Conservation (phyloP, 768 basidiomycete species). For the Lentinula edodes region DNA sequence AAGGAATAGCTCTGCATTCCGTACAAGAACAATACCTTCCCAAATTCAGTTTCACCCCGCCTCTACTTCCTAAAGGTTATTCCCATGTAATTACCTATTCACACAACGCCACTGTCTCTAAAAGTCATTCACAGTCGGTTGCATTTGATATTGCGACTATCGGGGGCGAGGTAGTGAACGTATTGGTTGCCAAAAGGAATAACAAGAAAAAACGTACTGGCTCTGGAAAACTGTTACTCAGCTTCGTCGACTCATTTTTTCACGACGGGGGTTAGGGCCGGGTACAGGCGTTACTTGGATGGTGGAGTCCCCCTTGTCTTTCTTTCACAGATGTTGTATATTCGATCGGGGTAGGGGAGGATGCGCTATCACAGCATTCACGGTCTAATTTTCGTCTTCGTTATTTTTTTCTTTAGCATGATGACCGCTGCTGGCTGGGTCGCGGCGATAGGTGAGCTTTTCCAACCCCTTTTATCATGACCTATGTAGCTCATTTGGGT, state of each 20-base stretch:
- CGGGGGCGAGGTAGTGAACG: conserved; percentile 60
- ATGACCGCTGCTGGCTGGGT: conserved; percentile 55
- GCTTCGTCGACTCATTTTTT: too few species aligned
- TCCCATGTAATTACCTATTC: conserved; percentile 40
- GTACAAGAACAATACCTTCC: conserved; percentile 77
- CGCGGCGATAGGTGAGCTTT: conserved; percentile 52
- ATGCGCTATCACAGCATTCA: background rate
- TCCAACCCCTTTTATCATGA: background rate
- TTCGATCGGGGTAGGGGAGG: conserved; percentile 51
- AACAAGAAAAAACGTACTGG: conserved; percentile 53
- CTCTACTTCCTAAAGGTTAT: conserved; percentile 66
- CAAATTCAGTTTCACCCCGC: conserved; percentile 71
- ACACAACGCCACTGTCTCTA: conserved; percentile 7
- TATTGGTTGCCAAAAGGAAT: conserved; percentile 69
- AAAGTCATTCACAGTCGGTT: conserved; percentile 21
- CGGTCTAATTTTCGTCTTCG: background rate
- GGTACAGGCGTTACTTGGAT: too few species aligned
- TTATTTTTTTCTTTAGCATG: conserved; percentile 40
- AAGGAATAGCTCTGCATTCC: conserved; percentile 69
- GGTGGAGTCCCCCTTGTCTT: too few species aligned
- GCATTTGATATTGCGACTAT: conserved; percentile 25
- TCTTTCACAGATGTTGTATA: conserved; percentile 59
- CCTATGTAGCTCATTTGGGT: background rate
- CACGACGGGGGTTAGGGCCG: too few species aligned
- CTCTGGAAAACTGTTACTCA: too few species aligned